Conservation (phyloP, 2,329 filamentous ascomycete species). For the Fusarium sp. region DNA sequence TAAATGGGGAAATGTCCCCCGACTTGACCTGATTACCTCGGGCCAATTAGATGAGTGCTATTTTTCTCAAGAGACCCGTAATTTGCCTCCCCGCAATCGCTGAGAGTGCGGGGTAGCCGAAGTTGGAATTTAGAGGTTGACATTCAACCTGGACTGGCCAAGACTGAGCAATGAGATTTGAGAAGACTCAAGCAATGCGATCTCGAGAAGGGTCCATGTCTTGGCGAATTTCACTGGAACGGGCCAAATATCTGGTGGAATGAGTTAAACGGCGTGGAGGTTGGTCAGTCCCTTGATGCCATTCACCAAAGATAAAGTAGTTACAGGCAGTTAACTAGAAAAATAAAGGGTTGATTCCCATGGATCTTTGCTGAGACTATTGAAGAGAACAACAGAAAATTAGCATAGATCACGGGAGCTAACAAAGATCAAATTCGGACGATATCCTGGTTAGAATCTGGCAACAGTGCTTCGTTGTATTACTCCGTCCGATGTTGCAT, state of each 20-base stretch:
- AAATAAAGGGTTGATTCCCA: neutral
- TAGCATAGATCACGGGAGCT: fast-evolving
- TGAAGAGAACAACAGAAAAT: neutral
- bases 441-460: neutral
- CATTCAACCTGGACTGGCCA: neutral
- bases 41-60: slow-evolving; percentile 12
- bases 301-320: neutral
- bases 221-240: no score
- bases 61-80: neutral
- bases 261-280: no score
- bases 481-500: neutral
- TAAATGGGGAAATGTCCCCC: slow-evolving; percentile 42
- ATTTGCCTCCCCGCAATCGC: slow-evolving; percentile 25
- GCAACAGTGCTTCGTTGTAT: neutral
- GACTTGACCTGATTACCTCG: slow-evolving; percentile 11
- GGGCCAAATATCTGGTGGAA: no score
- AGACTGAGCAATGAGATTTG: neutral
- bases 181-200: no score
- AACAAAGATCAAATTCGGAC: no score
- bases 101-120: slow-evolving; percentile 25
- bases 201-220: no score
- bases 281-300: fast-evolving
- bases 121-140: neutral
- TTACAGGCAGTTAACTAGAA: neutral
- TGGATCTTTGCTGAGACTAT: no score